Base-by-base conservation (phyloP, 306 rosid genomes). In the Glycine soja region DNA sequence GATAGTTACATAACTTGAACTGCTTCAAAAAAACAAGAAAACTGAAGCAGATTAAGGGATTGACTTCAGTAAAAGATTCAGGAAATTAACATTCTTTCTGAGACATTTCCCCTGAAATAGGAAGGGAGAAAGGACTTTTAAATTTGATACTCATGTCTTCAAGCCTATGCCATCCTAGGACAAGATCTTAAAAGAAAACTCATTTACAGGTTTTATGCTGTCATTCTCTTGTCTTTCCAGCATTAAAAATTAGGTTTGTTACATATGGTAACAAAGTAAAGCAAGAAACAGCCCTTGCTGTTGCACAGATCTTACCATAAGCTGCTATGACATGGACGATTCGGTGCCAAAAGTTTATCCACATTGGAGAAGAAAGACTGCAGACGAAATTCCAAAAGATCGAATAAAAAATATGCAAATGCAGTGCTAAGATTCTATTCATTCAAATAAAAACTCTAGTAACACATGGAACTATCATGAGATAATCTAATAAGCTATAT, bases 331-430 rank as follows among this genome's bases (percentile, higher is more conserved):
- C 98, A 95, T 32, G 97, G 97, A 59, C 79, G 86, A 82, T 95
- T 80, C 59, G 95, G 97, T 43, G 94, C 93, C 85, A 95, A 72
- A 87, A 92, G 94, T 83, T 87, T 91, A 82, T 95, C 97, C 95
- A 92, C 74, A 84, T 90, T 91, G 80, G 89, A 91, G 87, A 90
- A 90, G 58, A 92, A 86, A 72, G 94, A 89, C 98, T 91, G 97
- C 91, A 92, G 43, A 85, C 16, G 11, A 83, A 84, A 89, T 64
- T 76, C 74, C 87, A 83, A 66, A 78, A 84, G 58, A 68, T 43
- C 61, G 65, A 63, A 79, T 78, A 15, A 79, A 63, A 72, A 72
- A 54, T 54, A 72, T 73, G 78, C 59, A 30, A 40, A 47, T 32
- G 34, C 6, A 67, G 53, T 54, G 69, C 47, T 56, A 40, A 80